Conservation (phyloP, 2,329 filamentous ascomycete genomes). For the Apiospora rasikravindrae region DNA sequence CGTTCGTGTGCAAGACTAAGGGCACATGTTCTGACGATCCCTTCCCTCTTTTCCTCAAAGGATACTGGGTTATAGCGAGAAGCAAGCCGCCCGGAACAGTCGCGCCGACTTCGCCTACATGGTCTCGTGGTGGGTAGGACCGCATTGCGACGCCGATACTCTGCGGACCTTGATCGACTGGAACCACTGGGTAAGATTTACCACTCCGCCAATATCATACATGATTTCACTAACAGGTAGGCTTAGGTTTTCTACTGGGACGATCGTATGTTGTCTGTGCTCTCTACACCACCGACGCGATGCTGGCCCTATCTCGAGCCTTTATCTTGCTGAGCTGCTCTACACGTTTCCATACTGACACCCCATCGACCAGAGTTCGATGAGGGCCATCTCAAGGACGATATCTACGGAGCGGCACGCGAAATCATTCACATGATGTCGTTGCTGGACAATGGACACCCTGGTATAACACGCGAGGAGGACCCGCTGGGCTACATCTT, state of each 20-base stretch:
- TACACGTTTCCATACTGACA: background rate
- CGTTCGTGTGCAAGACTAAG: background rate
- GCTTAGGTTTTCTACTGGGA: constrained; percentile 25
- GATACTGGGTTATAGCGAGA: constrained; percentile 27
- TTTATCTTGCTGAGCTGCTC: background rate
- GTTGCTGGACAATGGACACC: constrained; percentile 31
- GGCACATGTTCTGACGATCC: background rate
- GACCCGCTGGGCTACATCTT: constrained; percentile 35
- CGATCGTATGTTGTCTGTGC: constrained; percentile 23
- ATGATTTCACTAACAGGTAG: background rate
- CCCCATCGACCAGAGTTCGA: constrained; percentile 32
- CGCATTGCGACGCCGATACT: constrained; percentile 31
- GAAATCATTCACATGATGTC: constrained; percentile 31
- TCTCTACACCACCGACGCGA: background rate
- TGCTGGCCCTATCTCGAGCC: no score
- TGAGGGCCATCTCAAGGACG: constrained; percentile 35
- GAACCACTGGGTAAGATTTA: constrained; percentile 32
- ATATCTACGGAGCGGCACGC: constrained; percentile 30
- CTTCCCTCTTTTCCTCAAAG: constrained; percentile 19
- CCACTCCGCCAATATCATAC: no score
- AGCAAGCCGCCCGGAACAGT: constrained; percentile 25
- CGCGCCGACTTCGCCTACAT: constrained; percentile 35
- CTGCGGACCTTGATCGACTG: constrained; percentile 35
- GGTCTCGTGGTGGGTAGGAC: constrained; percentile 31
- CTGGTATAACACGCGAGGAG: constrained; percentile 29